Conservation (phyloP, 2,329 filamentous ascomycete species). For the Colletotrichum neosansevieriae region DNA sequence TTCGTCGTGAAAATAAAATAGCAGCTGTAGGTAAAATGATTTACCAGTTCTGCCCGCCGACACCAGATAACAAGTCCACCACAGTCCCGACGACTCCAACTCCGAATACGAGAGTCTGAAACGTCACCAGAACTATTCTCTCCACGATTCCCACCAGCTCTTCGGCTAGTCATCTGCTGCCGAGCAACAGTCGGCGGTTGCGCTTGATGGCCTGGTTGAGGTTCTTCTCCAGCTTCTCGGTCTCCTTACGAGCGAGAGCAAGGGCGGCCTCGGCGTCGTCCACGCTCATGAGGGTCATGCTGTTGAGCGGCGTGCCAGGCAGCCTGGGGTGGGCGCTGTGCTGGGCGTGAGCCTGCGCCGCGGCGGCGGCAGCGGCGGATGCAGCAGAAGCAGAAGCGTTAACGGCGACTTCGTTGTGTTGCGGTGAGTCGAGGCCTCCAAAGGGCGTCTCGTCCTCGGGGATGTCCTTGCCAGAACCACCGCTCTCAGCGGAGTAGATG, state of each 20-base stretch:
- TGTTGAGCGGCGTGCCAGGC: slow-evolving; percentile 52
- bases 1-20: not conserved
- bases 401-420: slow-evolving; percentile 24
- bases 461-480: slow-evolving; percentile 40
- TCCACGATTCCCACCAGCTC: slow-evolving; percentile 24
- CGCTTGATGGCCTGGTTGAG: slow-evolving; percentile 70
- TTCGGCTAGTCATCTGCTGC: slow-evolving; percentile 41
- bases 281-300: slow-evolving; percentile 69
- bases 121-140: slow-evolving; percentile 38
- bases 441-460: slow-evolving; percentile 43
- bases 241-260: slow-evolving; percentile 66
- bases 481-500: slow-evolving; percentile 50
- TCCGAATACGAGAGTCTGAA: slow-evolving; percentile 41
- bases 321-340: slow-evolving; percentile 33
- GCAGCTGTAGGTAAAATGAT: not conserved
- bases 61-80: slow-evolving; percentile 34
- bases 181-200: slow-evolving; percentile 66
- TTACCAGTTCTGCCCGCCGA: slow-evolving; percentile 3
- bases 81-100: slow-evolving; percentile 40
- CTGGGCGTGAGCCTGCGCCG: slow-evolving; percentile 26
- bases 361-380: slow-evolving; percentile 15
- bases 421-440: slow-evolving; percentile 38
- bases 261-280: slow-evolving; percentile 73
- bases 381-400: slow-evolving; percentile 24
- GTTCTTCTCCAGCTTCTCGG: slow-evolving; percentile 72